Conservation (phyloP, 306 rosid species). For the Potentilla sterilis region DNA sequence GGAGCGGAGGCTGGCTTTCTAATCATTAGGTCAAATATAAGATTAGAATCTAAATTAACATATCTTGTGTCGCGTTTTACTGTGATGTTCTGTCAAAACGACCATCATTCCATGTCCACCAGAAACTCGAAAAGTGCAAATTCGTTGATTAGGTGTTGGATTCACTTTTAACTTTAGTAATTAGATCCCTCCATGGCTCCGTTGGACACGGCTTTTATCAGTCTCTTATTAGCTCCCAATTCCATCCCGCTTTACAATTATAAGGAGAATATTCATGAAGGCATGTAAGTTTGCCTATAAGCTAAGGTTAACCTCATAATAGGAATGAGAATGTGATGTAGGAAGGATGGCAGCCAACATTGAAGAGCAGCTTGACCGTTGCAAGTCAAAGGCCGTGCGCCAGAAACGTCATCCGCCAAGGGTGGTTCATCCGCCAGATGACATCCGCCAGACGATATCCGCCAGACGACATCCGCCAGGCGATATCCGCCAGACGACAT, state of each 20-base stretch:
- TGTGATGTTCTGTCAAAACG: slow-evolving; percentile 10
- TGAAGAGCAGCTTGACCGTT: too few relatives aligned
- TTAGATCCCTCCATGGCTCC: slow-evolving; percentile 13
- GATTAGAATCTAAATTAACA: neutral
- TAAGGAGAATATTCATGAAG: slow-evolving; percentile 1
- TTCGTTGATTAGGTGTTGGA: neutral
- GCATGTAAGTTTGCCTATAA: neutral
- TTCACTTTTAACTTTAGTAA: neutral
- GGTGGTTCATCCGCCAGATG: too few relatives aligned
- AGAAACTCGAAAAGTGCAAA: slow-evolving; percentile 13
- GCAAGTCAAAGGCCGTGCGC: too few relatives aligned
- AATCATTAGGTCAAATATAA: neutral
- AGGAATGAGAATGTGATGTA: neutral
- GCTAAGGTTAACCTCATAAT: neutral
- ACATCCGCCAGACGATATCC: too few relatives aligned
- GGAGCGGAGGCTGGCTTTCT: slow-evolving; percentile 3
- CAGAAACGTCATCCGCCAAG: too few relatives aligned
- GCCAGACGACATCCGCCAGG: too few relatives aligned
- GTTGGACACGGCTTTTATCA: slow-evolving; percentile 12
- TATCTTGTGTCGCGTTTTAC: neutral
- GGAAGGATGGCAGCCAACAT: too few relatives aligned
- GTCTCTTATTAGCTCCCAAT: neutral
- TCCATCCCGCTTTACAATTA: neutral
- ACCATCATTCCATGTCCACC: slow-evolving; percentile 5
- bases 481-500: too few relatives aligned